Evolutionary conservation across 495 filamentous ascomycete species (phyloP).

Genomic region (Cercophora scortea): DNA sequence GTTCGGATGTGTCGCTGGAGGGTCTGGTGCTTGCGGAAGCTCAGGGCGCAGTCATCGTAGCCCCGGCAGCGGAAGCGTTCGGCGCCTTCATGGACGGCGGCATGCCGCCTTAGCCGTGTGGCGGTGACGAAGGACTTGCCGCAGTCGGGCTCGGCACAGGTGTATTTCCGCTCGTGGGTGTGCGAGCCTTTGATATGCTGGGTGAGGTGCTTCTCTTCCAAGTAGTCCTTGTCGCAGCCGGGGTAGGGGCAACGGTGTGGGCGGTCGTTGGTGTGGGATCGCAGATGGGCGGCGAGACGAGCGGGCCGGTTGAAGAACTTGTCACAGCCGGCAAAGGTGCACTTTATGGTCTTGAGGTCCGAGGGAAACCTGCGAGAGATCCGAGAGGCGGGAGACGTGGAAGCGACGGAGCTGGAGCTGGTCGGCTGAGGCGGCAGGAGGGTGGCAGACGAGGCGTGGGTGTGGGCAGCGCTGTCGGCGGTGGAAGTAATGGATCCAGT

Average conservation of each 20-base stretch:
- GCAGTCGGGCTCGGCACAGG: constrained; percentile 64
- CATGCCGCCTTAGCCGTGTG: constrained; percentile 62
- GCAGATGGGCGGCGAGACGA: constrained; percentile 68
- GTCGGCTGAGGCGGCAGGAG: constrained; percentile 10
- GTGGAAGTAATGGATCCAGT: constrained; percentile 8
- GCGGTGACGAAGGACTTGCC: constrained; percentile 72
- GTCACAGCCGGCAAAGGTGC: constrained; percentile 58
- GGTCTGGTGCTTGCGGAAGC: constrained; percentile 83
- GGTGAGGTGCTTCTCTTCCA: constrained; percentile 71
- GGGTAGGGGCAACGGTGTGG: constrained; percentile 59
- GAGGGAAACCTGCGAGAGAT: constrained; percentile 54
- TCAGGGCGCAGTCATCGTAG: constrained; percentile 64
- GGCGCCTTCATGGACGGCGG: constrained; percentile 57
- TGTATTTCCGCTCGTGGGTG: constrained; percentile 58
- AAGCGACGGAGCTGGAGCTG: constrained; percentile 25
- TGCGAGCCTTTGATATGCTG: constrained; percentile 80
- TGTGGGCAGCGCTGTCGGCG: constrained; percentile 1
- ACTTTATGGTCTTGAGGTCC: constrained; percentile 64
- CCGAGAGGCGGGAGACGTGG: constrained; percentile 47
- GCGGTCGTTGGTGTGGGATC: constrained; percentile 74
- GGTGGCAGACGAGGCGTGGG: constrained; percentile 1
- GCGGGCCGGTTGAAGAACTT: constrained; percentile 84
- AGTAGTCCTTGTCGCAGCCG: constrained; percentile 73
- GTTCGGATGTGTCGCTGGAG: constrained; percentile 72
- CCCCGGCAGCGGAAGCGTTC: constrained; percentile 66